Base-by-base conservation (phyloP, 2,329 filamentous ascomycete genomes). In the Arthroderma sp. region DNA sequence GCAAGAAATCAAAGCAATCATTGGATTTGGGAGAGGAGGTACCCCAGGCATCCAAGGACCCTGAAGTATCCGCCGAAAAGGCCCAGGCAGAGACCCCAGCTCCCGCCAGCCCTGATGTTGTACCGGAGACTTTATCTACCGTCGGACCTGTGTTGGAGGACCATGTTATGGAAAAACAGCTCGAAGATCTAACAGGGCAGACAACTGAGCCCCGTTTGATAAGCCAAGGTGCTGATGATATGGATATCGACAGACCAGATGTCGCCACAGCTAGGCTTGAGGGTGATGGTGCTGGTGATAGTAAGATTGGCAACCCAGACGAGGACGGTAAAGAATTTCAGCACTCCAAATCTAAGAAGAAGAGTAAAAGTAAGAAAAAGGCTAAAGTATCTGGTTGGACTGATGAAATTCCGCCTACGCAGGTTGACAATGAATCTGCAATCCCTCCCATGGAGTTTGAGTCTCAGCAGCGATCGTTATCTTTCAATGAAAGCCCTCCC, bases 321-420 rank as follows among this genome's bases (percentile, higher is more conserved):
- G 66, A 70, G 66, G 70, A 74, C 66, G 71, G 71, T 74, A 73
- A 74, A 71, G 71, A 74, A 63, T 67, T 70, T 69, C 71, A 72
- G 70, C 70, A 67, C 68, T 72, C 69, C 67, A 71, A 69, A 67
- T 68, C 63, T 60, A 67, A 67, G 63, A 66, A 66, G 60, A 66
- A 66, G 64, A 66, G 66, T 58, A 67, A 66, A 61, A 65, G 66
- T 65, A 68, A 67, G 66, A 65, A 63, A 59, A 67, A 63, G 64
- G 67, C 67, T 66, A 68, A 71, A 65, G 64, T 67, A 65, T 62
- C 70, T 64, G 66, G 67, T 70, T 73, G 70, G 71, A 73, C 72
- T 74, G 71, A 74, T 74, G 64, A 71, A 62, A 69, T 68, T 65
- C 65, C 72, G 66, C 70, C 67, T 70, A 67, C 68, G 69, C 71